Percentiles rank a stretch among this genome's conserved stretches.
phyloP scores from a whole-genome alignment of 495 filamentous ascomycete species.

The Penicillium desertorum region DNA sequence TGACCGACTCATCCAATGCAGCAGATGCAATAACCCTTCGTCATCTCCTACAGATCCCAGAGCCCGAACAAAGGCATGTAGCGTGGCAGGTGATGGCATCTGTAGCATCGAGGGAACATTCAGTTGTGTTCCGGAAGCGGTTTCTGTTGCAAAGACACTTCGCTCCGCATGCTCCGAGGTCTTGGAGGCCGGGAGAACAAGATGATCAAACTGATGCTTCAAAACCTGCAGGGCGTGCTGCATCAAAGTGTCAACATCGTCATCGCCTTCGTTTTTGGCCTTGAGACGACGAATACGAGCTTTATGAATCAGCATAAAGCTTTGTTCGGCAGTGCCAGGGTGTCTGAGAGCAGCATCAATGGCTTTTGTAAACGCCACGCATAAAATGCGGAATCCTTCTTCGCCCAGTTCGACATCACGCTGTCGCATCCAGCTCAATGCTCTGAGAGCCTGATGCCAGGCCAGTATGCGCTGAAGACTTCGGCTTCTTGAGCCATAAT shows the following conservation, averaged over 20 bases:
- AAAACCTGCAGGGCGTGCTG: constrained; percentile 33
- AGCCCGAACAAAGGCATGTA: constrained; percentile 55
- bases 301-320: constrained; percentile 20
- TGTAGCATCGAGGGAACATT: constrained; percentile 38
- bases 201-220: constrained; percentile 39
- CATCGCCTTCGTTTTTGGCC: constrained; percentile 11
- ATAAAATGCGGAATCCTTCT: constrained; percentile 48
- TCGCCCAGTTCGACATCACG: constrained; percentile 41
- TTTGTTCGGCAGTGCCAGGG: constrained; percentile 28
- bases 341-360: constrained; percentile 33
- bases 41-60: constrained; percentile 51
- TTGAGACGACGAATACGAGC: constrained; percentile 14
- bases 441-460: constrained; percentile 43
- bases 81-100: constrained; percentile 43
- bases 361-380: constrained; percentile 44
- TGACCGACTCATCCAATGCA: constrained; percentile 54
- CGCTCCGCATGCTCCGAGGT: constrained; percentile 28
- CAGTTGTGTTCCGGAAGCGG: constrained; percentile 15
- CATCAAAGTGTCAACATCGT: constrained; percentile 34
- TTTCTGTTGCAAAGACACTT: constrained; percentile 19
- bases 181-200: constrained; percentile 35
- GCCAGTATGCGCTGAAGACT: constrained; percentile 36
- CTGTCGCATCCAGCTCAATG: constrained; percentile 41
- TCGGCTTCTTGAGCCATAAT: constrained; percentile 18
- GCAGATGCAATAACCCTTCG: constrained; percentile 48